Base-by-base conservation (phyloP, 169 alveolate genomes). In the Plasmodium malariae region DNA sequence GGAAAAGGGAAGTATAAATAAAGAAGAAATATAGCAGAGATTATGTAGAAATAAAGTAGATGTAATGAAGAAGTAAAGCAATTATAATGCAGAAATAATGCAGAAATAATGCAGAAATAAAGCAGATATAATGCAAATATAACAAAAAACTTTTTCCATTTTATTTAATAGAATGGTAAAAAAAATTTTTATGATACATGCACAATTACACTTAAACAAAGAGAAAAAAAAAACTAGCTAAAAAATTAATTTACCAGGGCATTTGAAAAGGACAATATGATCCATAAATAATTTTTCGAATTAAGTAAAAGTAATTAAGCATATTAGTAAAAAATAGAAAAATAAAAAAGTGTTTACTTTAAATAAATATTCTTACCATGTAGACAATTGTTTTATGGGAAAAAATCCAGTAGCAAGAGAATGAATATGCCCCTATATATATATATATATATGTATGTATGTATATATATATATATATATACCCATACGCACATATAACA, bases 1-100 rank as follows among this genome's bases (percentile, higher is more conserved):
- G 89, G 24, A n/a, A 67, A 67, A 55, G 62, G 17, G 36, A 76
- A 62, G 37, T n/a, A n/a, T n/a, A n/a, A n/a, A n/a, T n/a, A n/a
- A n/a, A n/a, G n/a, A n/a, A n/a, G n/a, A n/a, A n/a, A n/a, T n/a
- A n/a, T n/a, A n/a, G n/a, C n/a, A n/a, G n/a, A n/a, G n/a, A n/a
- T n/a, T n/a, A n/a, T n/a, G n/a, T n/a, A n/a, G n/a, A n/a, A n/a
- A n/a, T n/a, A n/a, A n/a, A n/a, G n/a, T n/a, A n/a, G n/a, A n/a
- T n/a, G n/a, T n/a, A n/a, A n/a, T n/a, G n/a, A n/a, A n/a, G n/a
- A n/a, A n/a, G n/a, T n/a, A n/a, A n/a, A n/a, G n/a, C n/a, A n/a
- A n/a, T n/a, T n/a, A n/a, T n/a, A n/a, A n/a, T n/a, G n/a, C n/a
- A n/a, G n/a, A n/a, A n/a, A n/a, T n/a, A n/a, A n/a, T n/a, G n/a